These are phyloP conservation scores for Aspergillus asperescens DNA, from an alignment of 495 filamentous ascomycete genomes.

Conservation along the genomic window DNA sequence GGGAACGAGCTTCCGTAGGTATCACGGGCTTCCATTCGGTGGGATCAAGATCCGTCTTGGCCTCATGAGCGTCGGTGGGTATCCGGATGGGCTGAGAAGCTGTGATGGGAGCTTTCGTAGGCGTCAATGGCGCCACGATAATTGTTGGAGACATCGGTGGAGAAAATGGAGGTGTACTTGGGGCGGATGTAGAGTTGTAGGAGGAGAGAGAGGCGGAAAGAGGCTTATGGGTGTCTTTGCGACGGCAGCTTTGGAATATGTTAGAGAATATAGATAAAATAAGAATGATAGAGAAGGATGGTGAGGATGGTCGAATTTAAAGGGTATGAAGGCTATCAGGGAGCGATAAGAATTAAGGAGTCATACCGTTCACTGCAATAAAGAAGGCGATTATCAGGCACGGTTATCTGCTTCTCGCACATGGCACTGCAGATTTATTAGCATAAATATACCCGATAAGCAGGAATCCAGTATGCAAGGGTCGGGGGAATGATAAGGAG, in stretches of 20 bases:
- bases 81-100: conserved; percentile 34
- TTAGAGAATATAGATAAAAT: conserved; percentile 6
- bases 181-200: conserved; percentile 21
- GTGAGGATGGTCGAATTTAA: conserved; percentile 3
- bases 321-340: conserved; percentile 3
- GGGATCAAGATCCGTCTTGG: conserved; percentile 51
- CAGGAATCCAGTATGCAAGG: conserved; percentile 23
- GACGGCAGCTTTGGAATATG: conserved; percentile 40
- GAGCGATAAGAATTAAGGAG: conserved; percentile 11
- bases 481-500: conserved; percentile 10
- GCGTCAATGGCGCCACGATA: conserved; percentile 43
- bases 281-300: neutral
- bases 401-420: conserved; percentile 63
- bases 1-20: conserved; percentile 18
- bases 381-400: conserved; percentile 56
- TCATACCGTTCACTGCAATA: conserved; percentile 54
- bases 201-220: conserved; percentile 39
- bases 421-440: conserved; percentile 45
- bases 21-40: conserved; percentile 55
- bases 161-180: conserved; percentile 29
- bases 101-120: conserved; percentile 31
- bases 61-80: conserved; percentile 35
- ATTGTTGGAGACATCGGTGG: conserved; percentile 37
- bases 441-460: conserved; percentile 22
- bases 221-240: conserved; percentile 48